Conservation (phyloP, 352 stramenopile genomes). For the Phytophthora lateralis region DNA sequence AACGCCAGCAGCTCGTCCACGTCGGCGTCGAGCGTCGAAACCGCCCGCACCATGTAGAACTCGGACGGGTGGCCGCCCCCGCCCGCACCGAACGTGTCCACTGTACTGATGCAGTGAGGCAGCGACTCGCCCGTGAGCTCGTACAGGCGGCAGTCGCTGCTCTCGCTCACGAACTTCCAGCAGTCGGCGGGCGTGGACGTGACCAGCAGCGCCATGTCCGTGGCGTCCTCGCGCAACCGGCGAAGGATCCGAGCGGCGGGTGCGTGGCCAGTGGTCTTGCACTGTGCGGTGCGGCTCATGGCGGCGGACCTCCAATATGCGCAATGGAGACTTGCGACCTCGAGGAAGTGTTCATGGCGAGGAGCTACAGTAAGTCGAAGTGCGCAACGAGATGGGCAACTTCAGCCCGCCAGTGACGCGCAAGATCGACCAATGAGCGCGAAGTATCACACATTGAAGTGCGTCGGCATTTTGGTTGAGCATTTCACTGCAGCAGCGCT, state of each 20-base stretch:
- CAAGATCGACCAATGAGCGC: neutral
- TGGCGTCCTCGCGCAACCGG: slow-evolving; percentile 44
- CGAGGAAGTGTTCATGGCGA: too few relatives aligned
- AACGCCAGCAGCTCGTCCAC: slow-evolving; percentile 42
- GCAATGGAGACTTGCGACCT: neutral
- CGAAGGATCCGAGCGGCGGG: slow-evolving; percentile 52
- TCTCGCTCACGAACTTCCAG: slow-evolving; percentile 57
- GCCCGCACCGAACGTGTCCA: slow-evolving; percentile 35
- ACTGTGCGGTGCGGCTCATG: slow-evolving; percentile 39
- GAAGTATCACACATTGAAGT: neutral
- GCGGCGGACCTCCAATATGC: neutral
- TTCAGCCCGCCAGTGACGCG: neutral
- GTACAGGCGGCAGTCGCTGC: slow-evolving; percentile 51
- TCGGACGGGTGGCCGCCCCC: slow-evolving; percentile 46
- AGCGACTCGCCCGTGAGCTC: slow-evolving; percentile 53
- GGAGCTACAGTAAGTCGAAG: neutral
- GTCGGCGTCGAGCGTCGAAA: slow-evolving; percentile 54
- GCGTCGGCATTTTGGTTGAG: neutral
- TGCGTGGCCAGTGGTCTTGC: slow-evolving; percentile 38
- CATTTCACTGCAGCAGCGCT: too few relatives aligned
- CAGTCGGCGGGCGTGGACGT: slow-evolving; percentile 27
- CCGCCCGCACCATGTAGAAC: slow-evolving; percentile 60
- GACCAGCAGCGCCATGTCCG: slow-evolving; percentile 51
- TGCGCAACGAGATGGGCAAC: neutral
- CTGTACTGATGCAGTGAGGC: slow-evolving; percentile 38